Base-by-base conservation (phyloP, 768 basidiomycete genomes). In the Trametes cinnabarina region DNA sequence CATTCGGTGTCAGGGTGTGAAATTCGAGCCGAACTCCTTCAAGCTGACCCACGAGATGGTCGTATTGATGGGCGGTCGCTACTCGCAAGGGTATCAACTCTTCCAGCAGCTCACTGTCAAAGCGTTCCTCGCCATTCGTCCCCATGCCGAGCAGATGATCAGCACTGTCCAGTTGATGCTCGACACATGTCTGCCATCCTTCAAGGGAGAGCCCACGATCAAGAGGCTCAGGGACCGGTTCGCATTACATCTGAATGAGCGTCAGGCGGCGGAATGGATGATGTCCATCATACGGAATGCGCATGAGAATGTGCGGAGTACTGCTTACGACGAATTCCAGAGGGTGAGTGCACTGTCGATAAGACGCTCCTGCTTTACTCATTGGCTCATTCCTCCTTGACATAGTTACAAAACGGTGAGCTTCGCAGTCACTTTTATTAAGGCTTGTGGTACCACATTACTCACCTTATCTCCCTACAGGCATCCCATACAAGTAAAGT, bases 41-140 rank as follows among this genome's bases (percentile, higher is more conserved):
- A 99, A 99, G 75, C 82, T 99, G 47, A 97, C 93, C 59, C 95
- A 98, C 70, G 97, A 99, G 72, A 99, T 99, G 97, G 90, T 98
- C 17, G 81, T 90, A 14, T 76, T 98, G 30, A 99, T 99, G 97
- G 97, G 97, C 47, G 97, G 97, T 10, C 82, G 90, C 63, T 82
- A 90, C 68, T 95, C 93, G 1, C 91, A 95, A 73, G 97, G 97
- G 19, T 99, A 96, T 73, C 87, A 89, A 55, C 81, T 94, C 37
- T 99, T 98, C 79, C 88, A 91, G 66, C 91, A 92, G 68, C 83
- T 99, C 34, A 92, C 92, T 3, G 86, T 98, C 64, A 97, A 98
- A 72, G 95, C 92, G 1, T 99, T 99, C 82, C 83, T 99, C 41
- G 92, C 96, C 2, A 88, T 97, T 58, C 86, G 97, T n/a, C 94